phyloP scores from a whole-genome alignment of 1,284 basidiomycete genomes.

The Malassezia globosa region DNA sequence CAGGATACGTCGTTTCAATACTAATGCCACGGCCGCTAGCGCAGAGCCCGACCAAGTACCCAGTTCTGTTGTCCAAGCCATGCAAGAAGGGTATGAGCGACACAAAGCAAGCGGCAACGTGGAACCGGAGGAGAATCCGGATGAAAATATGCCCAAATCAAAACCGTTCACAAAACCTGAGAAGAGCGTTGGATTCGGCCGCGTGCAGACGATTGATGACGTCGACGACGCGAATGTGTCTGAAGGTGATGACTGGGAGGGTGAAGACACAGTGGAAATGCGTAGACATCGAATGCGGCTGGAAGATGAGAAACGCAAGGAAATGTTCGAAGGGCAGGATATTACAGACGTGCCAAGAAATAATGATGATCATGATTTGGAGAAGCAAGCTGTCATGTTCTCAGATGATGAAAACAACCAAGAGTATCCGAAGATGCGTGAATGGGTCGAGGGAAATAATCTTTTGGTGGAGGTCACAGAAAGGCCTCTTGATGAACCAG shows the following conservation, averaged over 20 bases:
- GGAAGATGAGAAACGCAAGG: constrained; percentile 7
- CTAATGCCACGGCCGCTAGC: background rate
- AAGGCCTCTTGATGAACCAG: constrained; percentile 25
- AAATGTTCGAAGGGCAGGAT: constrained; percentile 8
- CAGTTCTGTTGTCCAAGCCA: background rate
- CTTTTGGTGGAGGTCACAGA: constrained; percentile 39
- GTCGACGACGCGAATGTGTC: background rate
- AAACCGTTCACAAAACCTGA: background rate
- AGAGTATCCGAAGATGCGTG: constrained; percentile 26
- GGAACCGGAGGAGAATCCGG: background rate
- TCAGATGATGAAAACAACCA: constrained; percentile 12
- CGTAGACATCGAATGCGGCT: constrained; percentile 19
- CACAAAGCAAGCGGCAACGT: background rate
- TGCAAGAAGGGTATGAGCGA: background rate
- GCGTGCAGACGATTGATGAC: constrained; percentile 1
- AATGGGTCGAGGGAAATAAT: constrained; percentile 42
- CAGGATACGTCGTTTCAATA: constrained; percentile 22
- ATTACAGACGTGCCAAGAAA: constrained; percentile 5
- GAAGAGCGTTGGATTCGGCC: background rate
- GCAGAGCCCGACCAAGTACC: background rate
- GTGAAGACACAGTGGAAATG: constrained; percentile 38
- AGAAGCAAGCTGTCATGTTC: background rate
- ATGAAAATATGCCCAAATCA: background rate
- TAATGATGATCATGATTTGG: constrained; percentile 1
- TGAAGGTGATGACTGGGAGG: constrained; percentile 31